Percentiles rank a stretch among this genome's conserved stretches.
Evolutionary conservation across 345 rosid species (phyloP).

Genomic region (Kandelia obovata): DNA sequence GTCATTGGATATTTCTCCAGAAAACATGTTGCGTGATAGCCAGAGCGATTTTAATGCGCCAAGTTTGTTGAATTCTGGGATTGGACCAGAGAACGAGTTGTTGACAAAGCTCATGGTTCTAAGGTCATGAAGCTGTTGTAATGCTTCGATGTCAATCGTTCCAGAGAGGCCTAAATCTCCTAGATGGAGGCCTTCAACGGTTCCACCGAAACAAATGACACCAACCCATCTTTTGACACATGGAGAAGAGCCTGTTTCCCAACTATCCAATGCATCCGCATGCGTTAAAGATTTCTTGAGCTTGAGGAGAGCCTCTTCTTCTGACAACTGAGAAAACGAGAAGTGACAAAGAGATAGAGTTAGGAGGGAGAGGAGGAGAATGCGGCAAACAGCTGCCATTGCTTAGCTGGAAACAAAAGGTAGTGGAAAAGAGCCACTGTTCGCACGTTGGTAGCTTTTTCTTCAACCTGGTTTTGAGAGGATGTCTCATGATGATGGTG

Average conservation of each 20-base stretch:
- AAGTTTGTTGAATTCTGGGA: slow-evolving; percentile 24
- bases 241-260: slow-evolving; percentile 19
- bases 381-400: slow-evolving; percentile 51
- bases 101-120: slow-evolving; percentile 21
- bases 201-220: slow-evolving; percentile 14
- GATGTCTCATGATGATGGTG: slow-evolving; percentile 20
- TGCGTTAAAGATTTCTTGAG: slow-evolving; percentile 15
- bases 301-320: slow-evolving; percentile 22
- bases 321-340: slow-evolving; percentile 12
- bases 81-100: slow-evolving; percentile 24
- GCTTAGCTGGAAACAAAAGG: slow-evolving; percentile 26
- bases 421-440: slow-evolving; percentile 42
- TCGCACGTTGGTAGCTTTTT: slow-evolving; percentile 26
- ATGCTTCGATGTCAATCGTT: slow-evolving; percentile 15
- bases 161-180: slow-evolving; percentile 23
- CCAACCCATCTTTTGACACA: slow-evolving; percentile 21
- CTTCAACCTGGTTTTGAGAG: slow-evolving; percentile 20
- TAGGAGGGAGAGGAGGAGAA: slow-evolving; percentile 16
- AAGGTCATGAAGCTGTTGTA: slow-evolving; percentile 20
- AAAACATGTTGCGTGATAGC: slow-evolving; percentile 15
- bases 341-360: slow-evolving; percentile 5
- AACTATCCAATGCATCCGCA: slow-evolving; percentile 12
- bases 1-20: slow-evolving; percentile 19
- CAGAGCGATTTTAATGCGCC: slow-evolving; percentile 26
- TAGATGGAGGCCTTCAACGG: slow-evolving; percentile 19